These are phyloP conservation scores for Kwoniella mangroviensis DNA, from an alignment of 768 basidiomycete genomes.

Conservation along the genomic window DNA sequence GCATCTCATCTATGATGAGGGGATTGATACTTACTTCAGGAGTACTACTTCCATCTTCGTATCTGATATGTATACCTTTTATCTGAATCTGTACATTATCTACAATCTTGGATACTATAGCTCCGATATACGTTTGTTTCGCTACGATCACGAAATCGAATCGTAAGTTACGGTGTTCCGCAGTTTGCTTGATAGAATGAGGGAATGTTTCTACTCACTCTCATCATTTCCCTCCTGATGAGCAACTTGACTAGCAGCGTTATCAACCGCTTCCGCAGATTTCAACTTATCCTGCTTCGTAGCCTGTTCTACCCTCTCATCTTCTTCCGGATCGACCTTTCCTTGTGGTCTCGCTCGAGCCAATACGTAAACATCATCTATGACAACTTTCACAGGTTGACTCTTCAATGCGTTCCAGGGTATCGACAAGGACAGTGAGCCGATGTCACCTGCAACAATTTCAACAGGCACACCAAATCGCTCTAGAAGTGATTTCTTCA, in stretches of 20 bases:
- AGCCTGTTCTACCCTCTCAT: conserved; percentile 77
- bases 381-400: conserved; percentile 81
- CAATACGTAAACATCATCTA: conserved; percentile 94
- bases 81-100: conserved; percentile 96
- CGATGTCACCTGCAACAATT: conserved; percentile 76
- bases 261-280: conserved; percentile 70
- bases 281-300: conserved; percentile 86
- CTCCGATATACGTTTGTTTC: conserved; percentile 81
- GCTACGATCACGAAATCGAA: too few relatives aligned
- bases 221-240: conserved; percentile 51
- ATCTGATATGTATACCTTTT: conserved; percentile 93
- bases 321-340: conserved; percentile 76
- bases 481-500: conserved; percentile 92
- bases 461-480: conserved; percentile 95
- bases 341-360: conserved; percentile 74
- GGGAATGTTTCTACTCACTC: conserved; percentile 23
- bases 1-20: not conserved
- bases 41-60: conserved; percentile 92
- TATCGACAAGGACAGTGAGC: conserved; percentile 48
- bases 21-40: conserved; percentile 72
- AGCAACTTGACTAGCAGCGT: conserved; percentile 61
- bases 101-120: conserved; percentile 83
- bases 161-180: too few relatives aligned
- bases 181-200: too few relatives aligned
- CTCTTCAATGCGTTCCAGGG: conserved; percentile 55